These are phyloP conservation scores for Pseudozyma pruni DNA, from an alignment of 1,284 basidiomycete species.

Conservation along the genomic window DNA sequence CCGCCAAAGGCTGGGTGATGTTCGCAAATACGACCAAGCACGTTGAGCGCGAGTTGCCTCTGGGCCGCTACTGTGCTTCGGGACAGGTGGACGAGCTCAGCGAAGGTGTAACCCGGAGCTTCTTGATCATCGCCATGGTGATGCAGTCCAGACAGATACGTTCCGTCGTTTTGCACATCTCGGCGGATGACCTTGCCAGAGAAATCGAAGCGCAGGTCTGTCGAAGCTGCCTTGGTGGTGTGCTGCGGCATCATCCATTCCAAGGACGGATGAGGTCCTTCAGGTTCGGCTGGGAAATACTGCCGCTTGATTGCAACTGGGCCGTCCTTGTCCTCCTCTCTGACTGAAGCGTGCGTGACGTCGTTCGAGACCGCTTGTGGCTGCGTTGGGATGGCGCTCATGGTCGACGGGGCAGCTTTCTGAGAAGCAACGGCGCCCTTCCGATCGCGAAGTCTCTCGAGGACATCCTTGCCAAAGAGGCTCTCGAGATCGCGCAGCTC, in stretches of 20 bases:
- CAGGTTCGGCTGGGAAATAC: conserved; percentile 79
- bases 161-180: conserved; percentile 24
- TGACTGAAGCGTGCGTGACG: conserved; percentile 5
- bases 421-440: conserved; percentile 20
- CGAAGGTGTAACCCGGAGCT: conserved; percentile 86
- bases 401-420: background rate
- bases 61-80: conserved; percentile 86
- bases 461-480: conserved; percentile 56
- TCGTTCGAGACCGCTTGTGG: conserved; percentile 59
- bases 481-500: conserved; percentile 55
- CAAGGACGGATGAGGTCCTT: conserved; percentile 43
- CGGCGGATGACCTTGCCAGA: conserved; percentile 37
- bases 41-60: conserved; percentile 81
- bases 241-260: conserved; percentile 56
- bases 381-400: conserved; percentile 57
- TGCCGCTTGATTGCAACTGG: conserved; percentile 83
- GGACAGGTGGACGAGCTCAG: conserved; percentile 84
- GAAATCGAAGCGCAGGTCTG: conserved; percentile 59
- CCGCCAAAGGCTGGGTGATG: conserved; percentile 17
- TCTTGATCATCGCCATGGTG: conserved; percentile 82
- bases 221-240: background rate
- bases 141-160: conserved; percentile 76
- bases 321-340: conserved; percentile 76
- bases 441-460: conserved; percentile 52
- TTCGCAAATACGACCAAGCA: conserved; percentile 75